These are phyloP conservation scores for Metschnikowia aberdeeniae DNA, from an alignment of 805 yeast genomes.

Conservation along the genomic window DNA sequence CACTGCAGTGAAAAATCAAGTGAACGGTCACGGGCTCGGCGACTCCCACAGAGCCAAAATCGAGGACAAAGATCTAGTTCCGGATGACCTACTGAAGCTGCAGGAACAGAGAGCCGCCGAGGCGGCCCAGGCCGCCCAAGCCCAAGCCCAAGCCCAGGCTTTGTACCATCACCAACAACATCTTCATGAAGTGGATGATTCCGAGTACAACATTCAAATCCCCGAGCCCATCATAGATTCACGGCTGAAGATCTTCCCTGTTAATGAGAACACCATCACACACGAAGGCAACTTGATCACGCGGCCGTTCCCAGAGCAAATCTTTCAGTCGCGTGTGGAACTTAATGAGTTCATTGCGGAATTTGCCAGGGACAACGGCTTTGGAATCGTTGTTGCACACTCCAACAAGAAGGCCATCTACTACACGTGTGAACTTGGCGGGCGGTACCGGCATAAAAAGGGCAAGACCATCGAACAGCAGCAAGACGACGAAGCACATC, in stretches of 20 bases:
- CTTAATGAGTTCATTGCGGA: conserved; percentile 52
- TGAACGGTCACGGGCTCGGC: conserved; percentile 23
- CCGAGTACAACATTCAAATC: conserved; percentile 42
- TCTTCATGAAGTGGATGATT: conserved; percentile 23
- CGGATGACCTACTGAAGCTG: conserved; percentile 9
- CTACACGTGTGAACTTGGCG: conserved; percentile 57
- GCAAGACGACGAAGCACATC: conserved; percentile 20
- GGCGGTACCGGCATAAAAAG: conserved; percentile 51
- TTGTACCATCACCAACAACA: conserved; percentile 19
- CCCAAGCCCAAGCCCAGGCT: conserved; percentile 19
- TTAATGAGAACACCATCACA: conserved; percentile 42
- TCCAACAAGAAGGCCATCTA: conserved; percentile 56
- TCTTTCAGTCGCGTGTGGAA: conserved; percentile 46
- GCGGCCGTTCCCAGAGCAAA: conserved; percentile 51
- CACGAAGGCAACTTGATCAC: conserved; percentile 50
- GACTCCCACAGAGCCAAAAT: conserved; percentile 26
- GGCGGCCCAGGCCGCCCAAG: conserved; percentile 11
- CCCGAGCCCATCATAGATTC: conserved; percentile 44
- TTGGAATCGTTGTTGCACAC: conserved; percentile 58
- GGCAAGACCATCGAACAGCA: conserved; percentile 22
- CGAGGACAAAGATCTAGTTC: conserved; percentile 23
- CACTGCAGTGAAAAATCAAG: conserved; percentile 31
- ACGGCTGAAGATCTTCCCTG: conserved; percentile 43
- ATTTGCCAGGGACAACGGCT: conserved; percentile 54
- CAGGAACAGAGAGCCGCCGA: conserved; percentile 18